Evolutionary conservation across 345 rosid genomes (phyloP).

Genomic region (Lenwebbia sp.): DNA sequence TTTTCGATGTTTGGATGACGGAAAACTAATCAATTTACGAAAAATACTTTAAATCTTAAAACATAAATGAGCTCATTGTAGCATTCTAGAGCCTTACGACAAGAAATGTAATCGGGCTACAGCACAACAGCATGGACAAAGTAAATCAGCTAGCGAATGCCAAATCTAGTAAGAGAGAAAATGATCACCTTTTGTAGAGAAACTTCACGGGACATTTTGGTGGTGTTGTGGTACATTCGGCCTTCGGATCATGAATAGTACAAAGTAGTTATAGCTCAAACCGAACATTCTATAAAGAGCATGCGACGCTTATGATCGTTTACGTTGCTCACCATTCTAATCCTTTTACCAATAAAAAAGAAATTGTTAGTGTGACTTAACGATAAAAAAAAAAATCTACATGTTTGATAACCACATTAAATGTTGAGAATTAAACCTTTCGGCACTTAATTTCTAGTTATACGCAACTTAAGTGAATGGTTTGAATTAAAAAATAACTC

Average conservation of each 20-base stretch:
- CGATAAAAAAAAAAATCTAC: not conserved
- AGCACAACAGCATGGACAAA: rapidly evolving
- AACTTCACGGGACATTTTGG: not conserved
- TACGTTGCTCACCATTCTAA: rapidly evolving
- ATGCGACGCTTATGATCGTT: rapidly evolving
- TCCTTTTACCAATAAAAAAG: not conserved
- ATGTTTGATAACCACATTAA: not conserved
- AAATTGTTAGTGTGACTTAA: not conserved
- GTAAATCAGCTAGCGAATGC: not conserved
- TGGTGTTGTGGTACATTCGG: rapidly evolving
- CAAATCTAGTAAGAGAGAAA: not conserved
- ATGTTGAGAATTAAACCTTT: not conserved
- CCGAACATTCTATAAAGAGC: rapidly evolving
- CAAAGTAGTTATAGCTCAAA: not conserved
- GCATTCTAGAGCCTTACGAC: not conserved
- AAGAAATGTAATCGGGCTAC: rapidly evolving
- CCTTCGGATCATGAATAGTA: not conserved
- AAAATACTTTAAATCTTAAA: not conserved
- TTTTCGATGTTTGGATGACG: rapidly evolving
- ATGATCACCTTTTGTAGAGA: not conserved
- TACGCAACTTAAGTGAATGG: no score
- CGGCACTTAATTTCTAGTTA: not conserved
- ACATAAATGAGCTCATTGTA: rapidly evolving
- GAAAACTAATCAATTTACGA: not conserved
- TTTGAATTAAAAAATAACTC: no score